Conservation (phyloP, 176 grass and related monocot species). For the Avena insularis region DNA sequence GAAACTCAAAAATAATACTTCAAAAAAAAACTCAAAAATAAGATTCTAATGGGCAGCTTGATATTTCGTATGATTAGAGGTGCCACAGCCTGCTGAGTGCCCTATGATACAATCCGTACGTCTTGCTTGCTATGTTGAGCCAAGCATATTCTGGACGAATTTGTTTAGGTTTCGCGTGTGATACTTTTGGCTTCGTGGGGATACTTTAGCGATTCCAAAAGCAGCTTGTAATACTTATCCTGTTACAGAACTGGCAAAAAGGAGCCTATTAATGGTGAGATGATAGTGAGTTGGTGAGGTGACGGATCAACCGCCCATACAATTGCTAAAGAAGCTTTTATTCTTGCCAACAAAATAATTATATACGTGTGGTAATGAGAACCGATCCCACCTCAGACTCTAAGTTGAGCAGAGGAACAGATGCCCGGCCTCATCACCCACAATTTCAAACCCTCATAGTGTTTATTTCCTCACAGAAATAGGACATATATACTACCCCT, state of each 20-base stretch:
- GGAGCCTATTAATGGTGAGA: constrained; percentile 22
- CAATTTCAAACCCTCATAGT: too few relatives aligned
- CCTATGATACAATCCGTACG: not conserved
- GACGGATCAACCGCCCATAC: constrained; percentile 41
- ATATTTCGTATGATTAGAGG: not conserved
- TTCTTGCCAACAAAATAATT: too few relatives aligned
- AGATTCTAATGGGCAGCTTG: not conserved
- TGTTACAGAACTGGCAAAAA: not conserved
- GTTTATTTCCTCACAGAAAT: too few relatives aligned
- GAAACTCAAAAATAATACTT: not conserved
- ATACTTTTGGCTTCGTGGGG: not conserved
- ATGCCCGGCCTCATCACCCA: too few relatives aligned
- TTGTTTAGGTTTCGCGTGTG: not conserved
- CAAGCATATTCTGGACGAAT: not conserved
- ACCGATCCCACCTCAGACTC: too few relatives aligned
- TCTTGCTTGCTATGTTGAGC: constrained; percentile 33
- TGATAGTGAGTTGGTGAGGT: constrained; percentile 30
- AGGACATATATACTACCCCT: too few relatives aligned
- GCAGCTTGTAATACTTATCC: not conserved
- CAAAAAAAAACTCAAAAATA: too few relatives aligned
- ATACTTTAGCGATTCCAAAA: not conserved
- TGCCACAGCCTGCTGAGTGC: constrained; percentile 5
- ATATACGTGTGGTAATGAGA: too few relatives aligned
- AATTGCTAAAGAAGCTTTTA: too few relatives aligned
- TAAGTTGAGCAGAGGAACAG: too few relatives aligned